Conservation (phyloP, 2,329 filamentous ascomycete species). For the Zymoseptoria passerinii region DNA sequence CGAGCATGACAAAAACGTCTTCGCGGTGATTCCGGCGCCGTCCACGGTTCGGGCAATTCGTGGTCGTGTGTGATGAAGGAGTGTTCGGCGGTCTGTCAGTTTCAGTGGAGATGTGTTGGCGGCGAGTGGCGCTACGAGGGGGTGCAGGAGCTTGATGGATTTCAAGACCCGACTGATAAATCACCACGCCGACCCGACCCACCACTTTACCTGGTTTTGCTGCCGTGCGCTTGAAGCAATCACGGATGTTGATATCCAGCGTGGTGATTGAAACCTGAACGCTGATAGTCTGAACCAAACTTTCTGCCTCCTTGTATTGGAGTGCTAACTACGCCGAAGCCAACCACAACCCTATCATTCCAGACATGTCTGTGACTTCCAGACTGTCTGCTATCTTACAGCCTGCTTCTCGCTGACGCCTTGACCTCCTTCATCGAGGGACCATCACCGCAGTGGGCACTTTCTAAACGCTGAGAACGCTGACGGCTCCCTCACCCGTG, state of each 20-base stretch:
- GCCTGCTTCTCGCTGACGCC: not conserved
- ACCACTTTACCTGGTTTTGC: not conserved
- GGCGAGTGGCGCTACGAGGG: not conserved
- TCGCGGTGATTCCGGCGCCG: not conserved
- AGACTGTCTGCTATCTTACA: not conserved
- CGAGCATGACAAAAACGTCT: not conserved
- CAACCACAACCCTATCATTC: not conserved
- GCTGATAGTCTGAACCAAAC: not conserved
- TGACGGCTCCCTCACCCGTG: conserved; percentile 66
- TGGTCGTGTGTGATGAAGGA: not conserved
- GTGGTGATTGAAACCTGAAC: too few species aligned
- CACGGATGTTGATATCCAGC: not conserved
- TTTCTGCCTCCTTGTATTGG: not conserved
- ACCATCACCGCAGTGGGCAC: not conserved
- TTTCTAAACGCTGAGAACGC: conserved; percentile 47
- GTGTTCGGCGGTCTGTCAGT: not conserved
- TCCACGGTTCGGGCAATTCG: not conserved
- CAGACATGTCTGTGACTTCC: conserved; percentile 2
- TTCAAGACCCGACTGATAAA: not conserved
- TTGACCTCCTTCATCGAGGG: not conserved
- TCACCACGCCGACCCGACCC: not conserved
- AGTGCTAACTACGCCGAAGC: not conserved
- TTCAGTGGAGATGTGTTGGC: not conserved
- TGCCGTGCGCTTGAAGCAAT: not conserved
- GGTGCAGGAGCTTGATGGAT: not conserved